These are phyloP conservation scores for Trypanosoma congolense DNA, from an alignment of 208 protist species.

Conservation along the genomic window DNA sequence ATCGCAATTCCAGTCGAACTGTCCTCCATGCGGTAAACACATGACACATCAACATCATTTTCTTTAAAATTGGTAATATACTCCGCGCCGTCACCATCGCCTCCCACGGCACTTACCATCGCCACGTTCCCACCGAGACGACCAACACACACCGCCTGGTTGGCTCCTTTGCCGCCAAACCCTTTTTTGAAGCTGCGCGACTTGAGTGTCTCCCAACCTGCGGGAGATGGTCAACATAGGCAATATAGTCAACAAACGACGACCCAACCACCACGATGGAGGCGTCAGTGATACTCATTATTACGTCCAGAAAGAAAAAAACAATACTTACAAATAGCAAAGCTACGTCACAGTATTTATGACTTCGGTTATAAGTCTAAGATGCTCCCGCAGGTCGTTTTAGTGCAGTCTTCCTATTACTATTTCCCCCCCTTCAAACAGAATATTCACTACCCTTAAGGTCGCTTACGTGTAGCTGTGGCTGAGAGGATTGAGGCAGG, in stretches of 20 bases:
- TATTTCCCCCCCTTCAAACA: too few species aligned
- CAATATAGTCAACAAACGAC: constrained; percentile 89
- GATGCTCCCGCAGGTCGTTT: too few species aligned
- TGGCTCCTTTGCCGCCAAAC: constrained; percentile 93
- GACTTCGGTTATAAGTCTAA: too few species aligned
- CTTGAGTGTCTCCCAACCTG: constrained; percentile 89
- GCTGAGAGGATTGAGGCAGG: too few species aligned
- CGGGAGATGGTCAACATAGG: constrained; percentile 84
- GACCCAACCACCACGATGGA: constrained; percentile 83
- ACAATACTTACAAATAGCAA: too few species aligned
- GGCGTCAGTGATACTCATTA: not conserved
- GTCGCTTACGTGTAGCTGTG: too few species aligned
- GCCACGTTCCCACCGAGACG: constrained; percentile 75
- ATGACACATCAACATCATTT: constrained; percentile 76
- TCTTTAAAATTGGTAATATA: constrained; percentile 78
- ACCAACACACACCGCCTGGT: constrained; percentile 85
- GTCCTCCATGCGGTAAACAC: constrained; percentile 46
- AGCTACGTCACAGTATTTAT: too few species aligned
- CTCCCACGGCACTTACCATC: constrained; percentile 87
- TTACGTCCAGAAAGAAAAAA: not conserved
- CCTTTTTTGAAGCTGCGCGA: constrained; percentile 77
- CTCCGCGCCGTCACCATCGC: constrained; percentile 77
- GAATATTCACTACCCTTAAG: too few species aligned
- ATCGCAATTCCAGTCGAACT: constrained; percentile 82
- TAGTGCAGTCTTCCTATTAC: not conserved